Evolutionary conservation across 306 rosid species (phyloP).

Genomic region (Ziziphus jujuba): DNA sequence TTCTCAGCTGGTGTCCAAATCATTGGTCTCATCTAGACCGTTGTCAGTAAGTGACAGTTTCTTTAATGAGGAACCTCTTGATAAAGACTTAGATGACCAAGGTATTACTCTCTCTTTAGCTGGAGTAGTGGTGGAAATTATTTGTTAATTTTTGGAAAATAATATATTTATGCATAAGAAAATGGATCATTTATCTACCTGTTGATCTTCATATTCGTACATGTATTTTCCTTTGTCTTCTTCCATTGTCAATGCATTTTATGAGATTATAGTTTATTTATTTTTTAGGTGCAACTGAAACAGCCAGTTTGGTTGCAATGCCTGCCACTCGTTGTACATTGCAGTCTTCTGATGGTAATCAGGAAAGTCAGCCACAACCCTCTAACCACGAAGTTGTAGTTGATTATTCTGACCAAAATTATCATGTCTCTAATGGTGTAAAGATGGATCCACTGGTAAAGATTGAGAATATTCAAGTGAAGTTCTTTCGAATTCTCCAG

Average conservation of each 20-base stretch:
- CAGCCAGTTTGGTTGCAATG: slow-evolving; percentile 36
- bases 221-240: slow-evolving; percentile 1
- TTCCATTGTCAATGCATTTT: not conserved
- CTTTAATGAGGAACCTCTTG: slow-evolving; percentile 37
- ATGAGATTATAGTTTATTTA: slow-evolving; percentile 21
- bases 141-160: not conserved
- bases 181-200: no score
- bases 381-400: slow-evolving; percentile 40
- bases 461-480: slow-evolving; percentile 71
- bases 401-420: slow-evolving; percentile 36
- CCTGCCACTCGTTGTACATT: slow-evolving; percentile 29
- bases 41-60: slow-evolving; percentile 50
- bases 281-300: slow-evolving; percentile 42
- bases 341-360: slow-evolving; percentile 39
- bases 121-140: not conserved
- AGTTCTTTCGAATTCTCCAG: slow-evolving; percentile 65
- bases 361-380: slow-evolving; percentile 41
- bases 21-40: slow-evolving; percentile 65
- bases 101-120: slow-evolving; percentile 38
- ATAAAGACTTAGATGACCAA: slow-evolving; percentile 54
- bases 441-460: slow-evolving; percentile 54
- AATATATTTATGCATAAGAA: no score
- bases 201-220: no score
- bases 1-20: slow-evolving; percentile 75
- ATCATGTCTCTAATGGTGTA: slow-evolving; percentile 27